Conservation (phyloP, 2,329 filamentous ascomycete genomes). For the Hysterium pulicare region DNA sequence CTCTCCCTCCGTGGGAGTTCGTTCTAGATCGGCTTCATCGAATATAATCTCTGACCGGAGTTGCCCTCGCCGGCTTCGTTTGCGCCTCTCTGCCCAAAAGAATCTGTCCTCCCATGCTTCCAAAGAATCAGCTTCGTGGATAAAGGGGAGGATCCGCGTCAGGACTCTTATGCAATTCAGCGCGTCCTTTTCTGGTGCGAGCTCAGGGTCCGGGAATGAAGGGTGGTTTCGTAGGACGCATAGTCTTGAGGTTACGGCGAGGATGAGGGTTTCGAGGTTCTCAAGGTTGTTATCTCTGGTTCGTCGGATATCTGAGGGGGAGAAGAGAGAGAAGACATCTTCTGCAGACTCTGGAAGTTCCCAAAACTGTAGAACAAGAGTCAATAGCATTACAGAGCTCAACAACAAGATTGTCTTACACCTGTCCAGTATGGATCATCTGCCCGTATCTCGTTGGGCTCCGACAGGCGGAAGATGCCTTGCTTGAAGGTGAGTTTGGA, state of each 20-base stretch:
- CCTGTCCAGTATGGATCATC: slow-evolving; percentile 92
- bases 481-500: slow-evolving; percentile 99
- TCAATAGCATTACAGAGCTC: slow-evolving; percentile 3
- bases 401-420: slow-evolving; percentile 52
- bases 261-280: slow-evolving; percentile 85
- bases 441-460: slow-evolving; percentile 80
- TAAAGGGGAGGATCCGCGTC: slow-evolving; percentile 81
- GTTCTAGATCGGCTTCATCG: slow-evolving; percentile 64
- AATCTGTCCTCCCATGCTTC: slow-evolving; percentile 86
- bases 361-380: slow-evolving; percentile 68
- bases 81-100: slow-evolving; percentile 79
- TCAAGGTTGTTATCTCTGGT: slow-evolving; percentile 80
- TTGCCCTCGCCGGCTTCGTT: slow-evolving; percentile 46
- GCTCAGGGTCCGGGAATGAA: slow-evolving; percentile 81
- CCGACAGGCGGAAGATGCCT: slow-evolving; percentile 94
- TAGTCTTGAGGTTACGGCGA: slow-evolving; percentile 78
- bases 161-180: slow-evolving; percentile 92
- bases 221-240: slow-evolving; percentile 82
- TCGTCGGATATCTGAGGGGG: slow-evolving; percentile 72
- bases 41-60: slow-evolving; percentile 70
- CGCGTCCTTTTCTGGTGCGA: slow-evolving; percentile 80
- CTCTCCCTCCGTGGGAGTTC: slow-evolving; percentile 41
- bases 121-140: slow-evolving; percentile 85
- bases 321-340: slow-evolving; percentile 95
- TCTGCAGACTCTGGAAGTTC: slow-evolving; percentile 92